Evolutionary conservation across 2,329 filamentous ascomycete species (phyloP).

Genomic region (Macroventuria anomochaeta): DNA sequence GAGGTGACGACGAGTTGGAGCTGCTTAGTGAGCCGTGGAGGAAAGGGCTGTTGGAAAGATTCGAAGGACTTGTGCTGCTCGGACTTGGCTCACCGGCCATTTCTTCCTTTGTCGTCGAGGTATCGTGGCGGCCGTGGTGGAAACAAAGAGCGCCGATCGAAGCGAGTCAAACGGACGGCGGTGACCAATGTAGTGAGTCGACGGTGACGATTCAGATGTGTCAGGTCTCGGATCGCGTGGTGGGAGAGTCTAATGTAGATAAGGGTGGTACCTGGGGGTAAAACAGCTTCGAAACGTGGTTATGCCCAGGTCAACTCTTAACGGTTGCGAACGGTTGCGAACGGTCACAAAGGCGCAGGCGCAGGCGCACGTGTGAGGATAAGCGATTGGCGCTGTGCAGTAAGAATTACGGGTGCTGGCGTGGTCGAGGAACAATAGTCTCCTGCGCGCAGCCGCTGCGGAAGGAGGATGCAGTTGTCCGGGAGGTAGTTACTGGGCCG

Average conservation of each 20-base stretch:
- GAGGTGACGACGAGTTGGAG: constrained; percentile 50
- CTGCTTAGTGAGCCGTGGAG: constrained; percentile 49
- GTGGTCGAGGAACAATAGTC: background rate
- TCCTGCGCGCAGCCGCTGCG: constrained; percentile 20
- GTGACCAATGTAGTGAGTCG: constrained; percentile 27
- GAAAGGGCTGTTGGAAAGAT: constrained; percentile 49
- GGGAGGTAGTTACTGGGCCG: constrained; percentile 14
- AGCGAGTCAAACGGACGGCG: constrained; percentile 25
- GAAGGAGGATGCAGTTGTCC: constrained; percentile 24
- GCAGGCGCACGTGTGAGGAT: constrained; percentile 20
- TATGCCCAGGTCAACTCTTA: constrained; percentile 27
- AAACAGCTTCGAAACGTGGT: constrained; percentile 48
- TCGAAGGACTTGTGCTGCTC: constrained; percentile 51
- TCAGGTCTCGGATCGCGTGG: constrained; percentile 25
- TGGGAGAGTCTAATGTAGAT: constrained; percentile 25
- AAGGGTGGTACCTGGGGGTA: constrained; percentile 28
- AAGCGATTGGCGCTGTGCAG: constrained; percentile 33
- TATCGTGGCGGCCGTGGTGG: constrained; percentile 32
- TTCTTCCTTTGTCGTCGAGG: constrained; percentile 43
- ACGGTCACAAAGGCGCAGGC: constrained; percentile 8
- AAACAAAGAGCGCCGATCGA: constrained; percentile 41
- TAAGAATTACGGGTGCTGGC: constrained; percentile 23
- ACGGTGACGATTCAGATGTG: constrained; percentile 25
- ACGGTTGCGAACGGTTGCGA: background rate
- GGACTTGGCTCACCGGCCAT: constrained; percentile 52